Conservation (phyloP, 2,329 filamentous ascomycete genomes). For the Alternaria consortialis region DNA sequence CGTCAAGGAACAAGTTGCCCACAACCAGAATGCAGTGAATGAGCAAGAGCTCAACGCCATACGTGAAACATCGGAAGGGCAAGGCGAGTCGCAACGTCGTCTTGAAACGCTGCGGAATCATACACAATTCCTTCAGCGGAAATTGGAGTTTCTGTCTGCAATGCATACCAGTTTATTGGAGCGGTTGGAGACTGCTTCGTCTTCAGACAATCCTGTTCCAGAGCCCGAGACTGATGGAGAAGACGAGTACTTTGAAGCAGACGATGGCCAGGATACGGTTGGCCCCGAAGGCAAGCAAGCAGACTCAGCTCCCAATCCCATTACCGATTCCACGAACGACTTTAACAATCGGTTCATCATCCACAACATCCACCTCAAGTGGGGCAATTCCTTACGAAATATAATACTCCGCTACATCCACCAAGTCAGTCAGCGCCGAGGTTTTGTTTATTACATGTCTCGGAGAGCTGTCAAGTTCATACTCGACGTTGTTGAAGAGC, state of each 20-base stretch:
- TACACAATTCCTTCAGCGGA: slow-evolving; percentile 64
- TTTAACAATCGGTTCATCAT: slow-evolving; percentile 99
- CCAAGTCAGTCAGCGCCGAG: slow-evolving; percentile 92
- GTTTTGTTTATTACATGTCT: slow-evolving; percentile 98
- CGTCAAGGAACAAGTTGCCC: slow-evolving; percentile 78
- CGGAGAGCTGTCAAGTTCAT: slow-evolving; percentile 97
- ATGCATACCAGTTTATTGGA: slow-evolving; percentile 68
- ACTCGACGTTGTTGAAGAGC: slow-evolving; percentile 94
- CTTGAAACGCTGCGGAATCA: slow-evolving; percentile 65
- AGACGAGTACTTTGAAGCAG: slow-evolving; percentile 58
- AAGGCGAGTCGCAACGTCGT: slow-evolving; percentile 64
- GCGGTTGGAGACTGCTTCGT: slow-evolving; percentile 67
- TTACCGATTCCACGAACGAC: slow-evolving; percentile 86
- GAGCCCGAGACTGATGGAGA: slow-evolving; percentile 54
- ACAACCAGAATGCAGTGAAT: slow-evolving; percentile 75
- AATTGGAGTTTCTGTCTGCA: slow-evolving; percentile 66
- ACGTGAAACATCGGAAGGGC: slow-evolving; percentile 63
- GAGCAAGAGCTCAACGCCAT: slow-evolving; percentile 75
- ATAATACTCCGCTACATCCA: slow-evolving; percentile 97
- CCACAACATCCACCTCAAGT: slow-evolving; percentile 96
- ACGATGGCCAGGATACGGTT: slow-evolving; percentile 62
- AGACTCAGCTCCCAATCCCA: slow-evolving; percentile 67
- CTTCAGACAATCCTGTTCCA: slow-evolving; percentile 60
- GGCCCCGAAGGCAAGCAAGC: slow-evolving; percentile 61
- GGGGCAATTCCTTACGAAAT: slow-evolving; percentile 95